Evolutionary conservation across 345 rosid species (phyloP), one percentile per base, ranked within the genome.

Genomic region (Gossypium mustelinum): DNA sequence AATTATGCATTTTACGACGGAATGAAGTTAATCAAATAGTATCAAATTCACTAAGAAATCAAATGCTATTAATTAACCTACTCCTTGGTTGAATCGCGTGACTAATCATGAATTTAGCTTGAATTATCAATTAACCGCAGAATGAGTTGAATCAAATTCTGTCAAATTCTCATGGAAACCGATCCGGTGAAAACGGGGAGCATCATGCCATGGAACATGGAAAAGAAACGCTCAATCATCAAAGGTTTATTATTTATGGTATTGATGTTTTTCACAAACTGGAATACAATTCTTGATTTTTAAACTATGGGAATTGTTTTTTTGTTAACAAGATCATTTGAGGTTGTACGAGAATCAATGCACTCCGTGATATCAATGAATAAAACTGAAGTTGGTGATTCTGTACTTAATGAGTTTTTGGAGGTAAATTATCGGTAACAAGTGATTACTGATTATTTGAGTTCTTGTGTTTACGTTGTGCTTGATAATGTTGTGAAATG

Each of bases 351-450:
- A 61, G 90, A 87, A 55, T 87, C 92, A 1, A 87, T 91, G 98
- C 90, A 88, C 83, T 82, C 86, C 9, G 97, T 97, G 17, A 89
- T 93, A 74, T 89, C 93, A 1, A 79, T 85, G 83, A 87, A 85
- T 81, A 95, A 95, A 83, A 84, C 87, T 0, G 90, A 90, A 81
- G 85, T 86, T 58, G 77, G 85, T 6, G 99, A 95, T 81, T 76
- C 73, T 22, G 90, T 88, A 60, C 98, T 95, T 77, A 71, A 77
- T 75, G 89, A 86, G 77, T 95, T 95, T 84, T 85, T 92, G 10
- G 87, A 90, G 98, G 98, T 94, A 55, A 73, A 68, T 5, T 14
- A 14, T 57, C 22, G 70, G 50, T 54, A 54, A 25, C 8, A 43
- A 67, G 12, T n/a, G 34, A 34, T 61, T 57, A 14, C 41, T 52